phyloP scores from a whole-genome alignment of 2,329 filamentous ascomycete species.

The Pseudogymnoascus verrucosus region DNA sequence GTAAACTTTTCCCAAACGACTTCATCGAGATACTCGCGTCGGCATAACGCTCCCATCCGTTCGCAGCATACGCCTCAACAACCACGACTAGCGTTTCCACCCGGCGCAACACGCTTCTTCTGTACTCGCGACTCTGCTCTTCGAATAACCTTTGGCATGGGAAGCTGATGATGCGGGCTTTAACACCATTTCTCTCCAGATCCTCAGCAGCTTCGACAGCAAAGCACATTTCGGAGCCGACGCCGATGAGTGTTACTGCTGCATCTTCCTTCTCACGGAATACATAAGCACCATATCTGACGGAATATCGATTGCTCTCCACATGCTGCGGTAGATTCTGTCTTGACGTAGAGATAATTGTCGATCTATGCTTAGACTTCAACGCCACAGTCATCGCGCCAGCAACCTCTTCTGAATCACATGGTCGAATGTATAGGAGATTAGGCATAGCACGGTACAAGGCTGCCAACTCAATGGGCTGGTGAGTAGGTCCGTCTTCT shows the following conservation, averaged over 20 bases:
- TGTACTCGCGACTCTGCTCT: background rate
- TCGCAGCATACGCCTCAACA: background rate
- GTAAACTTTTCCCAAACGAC: background rate
- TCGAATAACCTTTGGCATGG: background rate
- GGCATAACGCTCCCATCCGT: background rate
- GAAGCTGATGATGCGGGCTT: background rate
- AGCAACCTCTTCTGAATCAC: background rate
- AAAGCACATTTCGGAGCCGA: background rate
- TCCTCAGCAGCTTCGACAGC: background rate
- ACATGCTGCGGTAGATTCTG: background rate
- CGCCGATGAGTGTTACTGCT: background rate
- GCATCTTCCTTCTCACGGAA: background rate
- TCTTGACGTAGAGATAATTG: background rate
- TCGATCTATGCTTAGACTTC: background rate
- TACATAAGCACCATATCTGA: background rate
- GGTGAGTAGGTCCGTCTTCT: conserved; percentile 32
- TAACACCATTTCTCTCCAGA: background rate
- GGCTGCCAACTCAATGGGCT: conserved; percentile 25
- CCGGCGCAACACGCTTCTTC: background rate
- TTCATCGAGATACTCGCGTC: background rate
- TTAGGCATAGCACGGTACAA: conserved; percentile 41
- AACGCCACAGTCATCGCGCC: background rate
- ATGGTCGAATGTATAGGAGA: conserved; percentile 36
- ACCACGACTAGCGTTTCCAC: background rate
- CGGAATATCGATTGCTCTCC: background rate